A percentile compares a stretch with the other conserved stretches of the same genome.
Evolutionary conservation across 495 filamentous ascomycete species (phyloP).

Genomic region (Aspergillus diversus): DNA sequence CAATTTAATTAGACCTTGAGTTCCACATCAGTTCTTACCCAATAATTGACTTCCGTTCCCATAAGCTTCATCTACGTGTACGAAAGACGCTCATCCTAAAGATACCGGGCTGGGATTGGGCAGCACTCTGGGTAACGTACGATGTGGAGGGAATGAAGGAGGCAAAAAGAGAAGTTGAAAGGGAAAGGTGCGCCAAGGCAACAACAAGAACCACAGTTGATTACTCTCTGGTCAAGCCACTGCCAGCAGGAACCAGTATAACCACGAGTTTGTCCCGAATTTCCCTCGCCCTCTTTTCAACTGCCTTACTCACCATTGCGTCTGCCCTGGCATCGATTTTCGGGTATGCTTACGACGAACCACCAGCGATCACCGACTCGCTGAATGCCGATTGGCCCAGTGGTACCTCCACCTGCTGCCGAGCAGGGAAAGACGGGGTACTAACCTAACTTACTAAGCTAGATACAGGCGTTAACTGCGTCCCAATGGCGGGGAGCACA

Average conservation of each 20-base stretch:
- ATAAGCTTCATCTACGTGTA: too few relatives aligned
- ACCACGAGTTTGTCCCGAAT: background rate
- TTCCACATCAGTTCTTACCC: too few relatives aligned
- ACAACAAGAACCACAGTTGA: background rate
- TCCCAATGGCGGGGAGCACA: too few relatives aligned
- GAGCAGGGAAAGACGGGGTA: background rate
- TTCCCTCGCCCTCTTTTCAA: background rate
- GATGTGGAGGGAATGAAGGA: background rate
- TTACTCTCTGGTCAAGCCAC: background rate
- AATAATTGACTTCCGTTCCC: too few relatives aligned
- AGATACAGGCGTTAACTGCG: too few relatives aligned
- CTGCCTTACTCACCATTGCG: slow-evolving; percentile 2
- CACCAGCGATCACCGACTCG: background rate
- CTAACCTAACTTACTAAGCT: too few relatives aligned
- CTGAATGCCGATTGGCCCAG: slow-evolving; percentile 11
- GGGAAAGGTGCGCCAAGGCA: background rate
- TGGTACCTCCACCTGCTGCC: background rate
- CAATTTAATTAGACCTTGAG: too few relatives aligned
- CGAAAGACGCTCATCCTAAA: too few relatives aligned
- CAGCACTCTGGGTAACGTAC: too few relatives aligned
- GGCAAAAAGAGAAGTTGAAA: background rate
- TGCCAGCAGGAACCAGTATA: background rate
- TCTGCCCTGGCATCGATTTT: slow-evolving; percentile 12
- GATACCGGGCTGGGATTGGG: too few relatives aligned
- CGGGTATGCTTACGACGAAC: slow-evolving; percentile 4